Percentiles rank a stretch among this genome's conserved stretches.
Evolutionary conservation across 345 rosid species (phyloP).

Genomic region (Lenwebbia sp.): DNA sequence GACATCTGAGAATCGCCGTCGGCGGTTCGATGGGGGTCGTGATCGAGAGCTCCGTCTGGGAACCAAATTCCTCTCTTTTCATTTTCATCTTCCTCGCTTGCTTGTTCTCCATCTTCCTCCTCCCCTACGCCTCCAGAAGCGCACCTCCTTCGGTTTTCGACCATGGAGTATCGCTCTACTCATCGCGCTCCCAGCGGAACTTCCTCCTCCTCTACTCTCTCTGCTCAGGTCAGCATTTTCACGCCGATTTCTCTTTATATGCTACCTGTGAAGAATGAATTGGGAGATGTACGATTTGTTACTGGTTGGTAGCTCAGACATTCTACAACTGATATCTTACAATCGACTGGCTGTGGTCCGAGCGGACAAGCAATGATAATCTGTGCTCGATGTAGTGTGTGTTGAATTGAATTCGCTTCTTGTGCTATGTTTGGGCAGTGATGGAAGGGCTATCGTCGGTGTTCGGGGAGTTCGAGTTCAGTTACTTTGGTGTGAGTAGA

Average conservation of each 20-base stretch:
- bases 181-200: conserved; percentile 47
- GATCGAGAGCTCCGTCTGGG: conserved; percentile 66
- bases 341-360: not conserved
- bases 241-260: not conserved
- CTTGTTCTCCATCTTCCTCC: conserved; percentile 40
- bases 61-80: conserved; percentile 41
- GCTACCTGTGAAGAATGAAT: not conserved
- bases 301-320: not conserved
- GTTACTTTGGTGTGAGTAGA: conserved; percentile 27
- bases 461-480: conserved; percentile 69
- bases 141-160: conserved; percentile 31
- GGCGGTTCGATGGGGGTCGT: conserved; percentile 44
- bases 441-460: conserved; percentile 77
- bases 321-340: not conserved
- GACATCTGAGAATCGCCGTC: not conserved
- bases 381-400: not conserved
- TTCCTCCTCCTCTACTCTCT: conserved; percentile 60
- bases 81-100: conserved; percentile 46
- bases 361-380: not conserved
- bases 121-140: conserved; percentile 27
- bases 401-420: not conserved
- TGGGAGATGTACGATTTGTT: not conserved
- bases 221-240: conserved; percentile 49
- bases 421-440: conserved; percentile 17
- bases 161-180: conserved; percentile 28